Conservation (phyloP, 2,329 filamentous ascomycete genomes). For the Alternaria sp. region DNA sequence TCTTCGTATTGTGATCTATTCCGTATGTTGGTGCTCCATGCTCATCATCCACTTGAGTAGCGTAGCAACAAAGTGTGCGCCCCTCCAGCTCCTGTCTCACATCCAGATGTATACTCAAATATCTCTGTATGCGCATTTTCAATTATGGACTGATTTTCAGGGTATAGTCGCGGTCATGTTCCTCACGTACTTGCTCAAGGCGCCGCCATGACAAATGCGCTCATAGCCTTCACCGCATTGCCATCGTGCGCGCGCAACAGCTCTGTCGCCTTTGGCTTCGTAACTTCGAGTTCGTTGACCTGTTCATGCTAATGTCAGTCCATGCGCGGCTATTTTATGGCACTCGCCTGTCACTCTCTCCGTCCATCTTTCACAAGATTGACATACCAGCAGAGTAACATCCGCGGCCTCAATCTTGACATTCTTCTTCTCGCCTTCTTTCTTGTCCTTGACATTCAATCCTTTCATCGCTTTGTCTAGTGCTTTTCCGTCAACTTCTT, state of each 20-base stretch:
- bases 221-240: slow-evolving; percentile 72
- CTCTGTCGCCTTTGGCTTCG: slow-evolving; percentile 77
- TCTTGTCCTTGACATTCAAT: slow-evolving; percentile 57
- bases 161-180: background rate
- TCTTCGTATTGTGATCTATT: background rate
- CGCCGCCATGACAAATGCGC: slow-evolving; percentile 60
- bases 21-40: background rate
- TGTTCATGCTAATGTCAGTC: slow-evolving; percentile 13
- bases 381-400: slow-evolving; percentile 71
- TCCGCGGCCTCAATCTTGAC: slow-evolving; percentile 80
- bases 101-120: background rate
- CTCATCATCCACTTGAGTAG: background rate
- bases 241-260: slow-evolving; percentile 77
- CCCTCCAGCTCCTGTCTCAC: background rate
- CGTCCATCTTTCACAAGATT: slow-evolving; percentile 16
- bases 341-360: background rate
- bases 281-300: slow-evolving; percentile 75
- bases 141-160: background rate
- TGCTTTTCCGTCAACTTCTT: slow-evolving; percentile 74
- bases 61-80: too few relatives aligned
- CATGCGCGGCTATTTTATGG: background rate
- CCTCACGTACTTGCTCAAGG: slow-evolving; percentile 12
- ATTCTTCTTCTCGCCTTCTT: slow-evolving; percentile 55
- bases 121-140: background rate
- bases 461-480: slow-evolving; percentile 76